A percentile compares a stretch with the other conserved stretches of the same genome.
Conservation (phyloP, 148 eudicot species). For the Diospyros lotus region DNA sequence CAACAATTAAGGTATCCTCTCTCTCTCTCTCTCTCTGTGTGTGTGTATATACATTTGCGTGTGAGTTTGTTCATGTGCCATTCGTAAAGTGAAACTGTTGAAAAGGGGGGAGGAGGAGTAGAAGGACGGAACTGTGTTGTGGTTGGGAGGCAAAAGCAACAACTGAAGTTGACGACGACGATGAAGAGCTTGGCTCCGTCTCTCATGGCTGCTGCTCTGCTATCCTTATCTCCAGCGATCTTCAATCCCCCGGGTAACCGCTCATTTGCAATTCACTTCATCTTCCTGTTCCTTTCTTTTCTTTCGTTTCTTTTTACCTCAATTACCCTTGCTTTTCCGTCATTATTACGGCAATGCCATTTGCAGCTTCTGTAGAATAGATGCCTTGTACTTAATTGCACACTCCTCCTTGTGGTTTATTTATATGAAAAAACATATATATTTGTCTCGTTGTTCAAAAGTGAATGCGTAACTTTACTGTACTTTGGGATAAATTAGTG, state of each 20-base stretch:
- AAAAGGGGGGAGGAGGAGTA: constrained; percentile 10
- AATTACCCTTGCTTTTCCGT: no score
- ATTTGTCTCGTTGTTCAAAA: no score
- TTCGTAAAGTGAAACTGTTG: not conserved
- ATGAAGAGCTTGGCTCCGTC: constrained; percentile 20
- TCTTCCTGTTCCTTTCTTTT: not conserved
- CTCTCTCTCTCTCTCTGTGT: not conserved
- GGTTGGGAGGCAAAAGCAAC: not conserved
- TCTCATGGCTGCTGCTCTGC: constrained; percentile 28
- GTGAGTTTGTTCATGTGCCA: not conserved
- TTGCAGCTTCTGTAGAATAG: no score
- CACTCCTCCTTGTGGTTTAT: no score
- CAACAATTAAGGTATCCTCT: not conserved
- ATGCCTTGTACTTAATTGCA: no score
- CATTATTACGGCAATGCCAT: no score
- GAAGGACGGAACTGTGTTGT: constrained; percentile 13
- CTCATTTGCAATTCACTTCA: not conserved
- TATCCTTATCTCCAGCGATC: constrained; percentile 30
- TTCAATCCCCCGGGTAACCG: constrained; percentile 22
- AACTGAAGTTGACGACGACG: constrained; percentile 5
- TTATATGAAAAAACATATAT: no score
- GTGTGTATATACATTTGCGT: not conserved
- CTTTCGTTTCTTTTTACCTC: no score
- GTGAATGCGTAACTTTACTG: no score
- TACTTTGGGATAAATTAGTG: no score